A percentile compares a stretch with the other conserved stretches of the same genome.
phyloP scores from a whole-genome alignment of 768 basidiomycete genomes.

The Rhodotorula taiwanensis region DNA sequence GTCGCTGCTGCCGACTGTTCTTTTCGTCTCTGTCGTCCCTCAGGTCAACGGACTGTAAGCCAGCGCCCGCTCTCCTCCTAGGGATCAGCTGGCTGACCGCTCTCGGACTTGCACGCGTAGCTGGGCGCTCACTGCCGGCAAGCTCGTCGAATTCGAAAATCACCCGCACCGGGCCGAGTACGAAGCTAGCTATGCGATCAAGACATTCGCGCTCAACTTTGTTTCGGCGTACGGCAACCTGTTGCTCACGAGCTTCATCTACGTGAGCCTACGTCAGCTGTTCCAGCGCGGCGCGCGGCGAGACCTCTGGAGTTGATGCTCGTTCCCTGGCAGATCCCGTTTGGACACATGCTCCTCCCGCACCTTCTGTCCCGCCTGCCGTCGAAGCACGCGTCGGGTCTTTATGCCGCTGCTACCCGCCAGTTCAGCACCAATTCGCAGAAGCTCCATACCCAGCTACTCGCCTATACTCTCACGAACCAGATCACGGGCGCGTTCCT shows the following conservation, averaged over 20 bases:
- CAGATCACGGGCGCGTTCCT: slow-evolving; percentile 65
- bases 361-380: slow-evolving; percentile 27
- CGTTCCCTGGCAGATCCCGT: slow-evolving; percentile 34
- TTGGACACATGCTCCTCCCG: slow-evolving; percentile 37
- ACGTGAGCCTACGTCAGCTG: slow-evolving; percentile 64
- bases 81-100: too few species aligned
- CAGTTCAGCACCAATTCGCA: slow-evolving; percentile 51
- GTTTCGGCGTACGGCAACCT: slow-evolving; percentile 80
- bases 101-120: neutral
- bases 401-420: slow-evolving; percentile 31
- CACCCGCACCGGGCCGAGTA: slow-evolving; percentile 69
- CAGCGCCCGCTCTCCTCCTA: too few species aligned
- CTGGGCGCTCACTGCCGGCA: slow-evolving; percentile 52
- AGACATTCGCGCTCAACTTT: slow-evolving; percentile 79
- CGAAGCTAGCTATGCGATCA: slow-evolving; percentile 72
- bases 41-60: slow-evolving; percentile 65
- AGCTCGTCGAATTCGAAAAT: slow-evolving; percentile 84
- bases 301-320: too few species aligned
- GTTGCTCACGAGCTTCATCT: slow-evolving; percentile 88
- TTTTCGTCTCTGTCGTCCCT: slow-evolving; percentile 76
- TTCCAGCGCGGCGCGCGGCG: slow-evolving; percentile 27
- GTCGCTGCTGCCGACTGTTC: slow-evolving; percentile 72
- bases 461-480: slow-evolving; percentile 60
- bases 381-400: slow-evolving; percentile 16
- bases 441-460: slow-evolving; percentile 83